phyloP scores from a whole-genome alignment of 2,329 filamentous ascomycete species.

The Colletotrichum tofieldiae region DNA sequence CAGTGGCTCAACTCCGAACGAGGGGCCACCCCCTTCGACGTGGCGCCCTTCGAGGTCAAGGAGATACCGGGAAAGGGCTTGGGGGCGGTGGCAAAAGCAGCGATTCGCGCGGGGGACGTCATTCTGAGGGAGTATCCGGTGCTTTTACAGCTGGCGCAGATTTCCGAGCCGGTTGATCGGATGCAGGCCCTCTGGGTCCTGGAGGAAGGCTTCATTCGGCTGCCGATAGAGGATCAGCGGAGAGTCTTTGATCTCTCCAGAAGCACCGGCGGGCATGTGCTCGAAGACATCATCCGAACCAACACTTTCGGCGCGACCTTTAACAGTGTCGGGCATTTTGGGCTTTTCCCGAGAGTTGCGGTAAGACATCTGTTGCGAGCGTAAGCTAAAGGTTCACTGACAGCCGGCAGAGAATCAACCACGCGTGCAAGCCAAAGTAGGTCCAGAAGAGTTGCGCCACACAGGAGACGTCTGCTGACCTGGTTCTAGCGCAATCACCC shows the following conservation, averaged over 20 bases:
- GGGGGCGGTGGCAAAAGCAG: constrained; percentile 51
- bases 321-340: constrained; percentile 47
- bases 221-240: constrained; percentile 45
- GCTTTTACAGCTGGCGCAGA: constrained; percentile 48
- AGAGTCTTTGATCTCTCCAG: constrained; percentile 49
- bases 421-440: constrained; percentile 56
- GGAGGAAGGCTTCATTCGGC: constrained; percentile 48
- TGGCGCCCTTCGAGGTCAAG: constrained; percentile 47
- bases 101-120: constrained; percentile 51
- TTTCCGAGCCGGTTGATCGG: constrained; percentile 43
- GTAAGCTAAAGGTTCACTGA: not conserved
- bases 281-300: constrained; percentile 54
- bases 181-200: constrained; percentile 48
- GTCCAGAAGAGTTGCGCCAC: constrained; percentile 13
- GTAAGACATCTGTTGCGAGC: constrained; percentile 45
- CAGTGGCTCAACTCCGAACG: not conserved
- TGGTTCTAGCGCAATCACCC: constrained; percentile 50
- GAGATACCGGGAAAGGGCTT: constrained; percentile 50
- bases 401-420: constrained; percentile 52
- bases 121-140: constrained; percentile 51
- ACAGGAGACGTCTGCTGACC: not conserved
- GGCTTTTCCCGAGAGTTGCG: constrained; percentile 53
- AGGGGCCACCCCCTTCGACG: not conserved
- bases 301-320: constrained; percentile 53
- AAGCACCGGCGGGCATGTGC: constrained; percentile 49